These are phyloP conservation scores for Phytopythium kandeliae DNA, from an alignment of 352 stramenopile species.

Conservation along the genomic window DNA sequence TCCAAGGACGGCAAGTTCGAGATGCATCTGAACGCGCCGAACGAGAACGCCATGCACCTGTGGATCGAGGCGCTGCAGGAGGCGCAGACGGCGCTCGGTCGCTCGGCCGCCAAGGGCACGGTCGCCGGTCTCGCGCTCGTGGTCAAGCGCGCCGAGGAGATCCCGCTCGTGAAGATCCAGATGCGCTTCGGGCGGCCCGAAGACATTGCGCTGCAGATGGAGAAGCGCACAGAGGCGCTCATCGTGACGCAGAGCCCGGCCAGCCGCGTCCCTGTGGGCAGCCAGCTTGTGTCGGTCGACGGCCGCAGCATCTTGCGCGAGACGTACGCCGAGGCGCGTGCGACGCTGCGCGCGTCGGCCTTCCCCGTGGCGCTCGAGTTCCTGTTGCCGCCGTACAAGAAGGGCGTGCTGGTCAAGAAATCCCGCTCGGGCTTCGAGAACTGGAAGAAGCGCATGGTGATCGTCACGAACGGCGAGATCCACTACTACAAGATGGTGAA, in stretches of 20 bases:
- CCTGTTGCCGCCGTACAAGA: conserved; percentile 79
- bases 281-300: conserved; percentile 67
- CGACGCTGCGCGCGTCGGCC: conserved; percentile 37
- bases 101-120: conserved; percentile 41
- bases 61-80: conserved; percentile 86
- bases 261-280: conserved; percentile 51
- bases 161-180: conserved; percentile 58
- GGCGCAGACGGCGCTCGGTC: conserved; percentile 51
- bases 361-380: conserved; percentile 76
- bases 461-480: conserved; percentile 78
- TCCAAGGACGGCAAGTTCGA: conserved; percentile 79
- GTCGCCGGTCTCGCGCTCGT: conserved; percentile 63
- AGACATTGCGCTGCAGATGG: conserved; percentile 67
- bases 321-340: conserved; percentile 46
- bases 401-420: conserved; percentile 77
- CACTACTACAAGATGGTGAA: conserved; percentile 78
- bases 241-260: conserved; percentile 53
- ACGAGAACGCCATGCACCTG: conserved; percentile 77
- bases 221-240: conserved; percentile 69
- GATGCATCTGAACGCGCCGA: conserved; percentile 80
- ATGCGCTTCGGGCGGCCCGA: conserved; percentile 53
- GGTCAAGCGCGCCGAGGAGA: conserved; percentile 73
- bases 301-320: conserved; percentile 57
- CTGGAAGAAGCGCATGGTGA: conserved; percentile 78
- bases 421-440: conserved; percentile 83